phyloP scores from a whole-genome alignment of 306 rosid genomes.

The Arachis stenosperma region DNA sequence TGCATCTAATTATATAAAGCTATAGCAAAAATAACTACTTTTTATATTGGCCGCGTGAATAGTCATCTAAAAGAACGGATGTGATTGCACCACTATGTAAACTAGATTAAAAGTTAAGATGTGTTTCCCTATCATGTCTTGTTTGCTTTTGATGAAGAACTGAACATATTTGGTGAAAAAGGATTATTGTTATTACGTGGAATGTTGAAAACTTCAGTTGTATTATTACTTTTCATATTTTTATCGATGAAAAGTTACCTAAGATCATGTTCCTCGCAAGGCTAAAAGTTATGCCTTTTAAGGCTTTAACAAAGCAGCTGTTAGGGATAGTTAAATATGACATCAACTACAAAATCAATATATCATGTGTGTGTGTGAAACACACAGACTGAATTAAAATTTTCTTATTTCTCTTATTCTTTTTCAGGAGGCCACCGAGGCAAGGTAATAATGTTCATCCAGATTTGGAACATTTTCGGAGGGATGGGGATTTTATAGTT shows the following conservation, averaged over 20 bases:
- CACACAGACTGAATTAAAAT: neutral
- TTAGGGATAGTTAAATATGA: neutral
- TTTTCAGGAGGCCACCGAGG: slow-evolving; percentile 54
- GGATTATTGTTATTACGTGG: neutral
- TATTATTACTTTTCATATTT: neutral
- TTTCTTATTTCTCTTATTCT: neutral
- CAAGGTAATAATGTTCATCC: slow-evolving; percentile 66
- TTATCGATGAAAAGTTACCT: neutral
- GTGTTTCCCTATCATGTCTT: neutral
- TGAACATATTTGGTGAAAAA: too few species aligned
- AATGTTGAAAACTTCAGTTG: neutral
- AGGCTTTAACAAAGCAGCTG: neutral
- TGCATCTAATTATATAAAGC: too few species aligned
- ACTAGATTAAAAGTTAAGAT: neutral
- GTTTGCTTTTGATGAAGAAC: neutral
- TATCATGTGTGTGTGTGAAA: too few species aligned
- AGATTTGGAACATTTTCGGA: slow-evolving; percentile 58
- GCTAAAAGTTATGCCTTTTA: too few species aligned
- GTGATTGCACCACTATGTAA: too few species aligned
- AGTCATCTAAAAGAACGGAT: too few species aligned
- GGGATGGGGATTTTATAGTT: slow-evolving; percentile 63
- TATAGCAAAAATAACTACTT: too few species aligned
- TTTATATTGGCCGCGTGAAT: too few species aligned
- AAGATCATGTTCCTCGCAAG: too few species aligned
- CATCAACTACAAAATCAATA: neutral